Base-by-base conservation (phyloP, 2,329 filamentous ascomycete species). In the Aphanoascus verrucosus region DNA sequence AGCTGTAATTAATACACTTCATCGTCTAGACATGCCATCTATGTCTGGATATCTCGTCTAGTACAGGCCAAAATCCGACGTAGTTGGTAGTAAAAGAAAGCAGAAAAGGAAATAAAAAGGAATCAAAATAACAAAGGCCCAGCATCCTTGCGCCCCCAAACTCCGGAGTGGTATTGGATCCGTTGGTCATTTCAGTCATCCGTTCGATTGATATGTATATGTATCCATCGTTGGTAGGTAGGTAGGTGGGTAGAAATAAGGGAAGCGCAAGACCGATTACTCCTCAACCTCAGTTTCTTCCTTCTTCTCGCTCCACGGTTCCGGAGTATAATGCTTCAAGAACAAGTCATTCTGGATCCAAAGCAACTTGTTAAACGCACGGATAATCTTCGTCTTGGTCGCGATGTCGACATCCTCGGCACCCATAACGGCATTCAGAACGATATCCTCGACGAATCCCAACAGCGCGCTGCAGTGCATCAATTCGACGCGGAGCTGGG, bases 341-440 rank as follows among this genome's bases (percentile, higher is more conserved):
- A 65, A 65, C 20, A 65, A 53, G 52, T 65, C 63, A 55, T 65
- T 65, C 57, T 65, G 63, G 38, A 65, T 62, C 63, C 63, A 65
- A 35, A 64, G 49, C 40, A 63, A 52, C 57, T 65, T 65, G 56
- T 64, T 64, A 41, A 63, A 60, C 8, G 63, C 63, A 9, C 55
- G 56, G 23, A 65, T 44, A 11, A 62, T 57, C 45, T 58, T 56
- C 23, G 60, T 58, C 50, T 61, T 63, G 4, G 54, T 61, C 43
- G 59, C 52, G n/a, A 58, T 14, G 28, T 64, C 63, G 17, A 64
- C 47, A 1, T 53, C 58, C 14, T 64, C 60, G 15, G 61, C 57
- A 3, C 58, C 61, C 59, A 65, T 60, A 14, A 62, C 60, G 5
- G 60, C 59, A 45, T 60, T 59, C 5, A 63, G 57, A 12, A 65